These are phyloP conservation scores for Ganoderma multipileum DNA, from an alignment of 1,284 basidiomycete species.

Conservation along the genomic window DNA sequence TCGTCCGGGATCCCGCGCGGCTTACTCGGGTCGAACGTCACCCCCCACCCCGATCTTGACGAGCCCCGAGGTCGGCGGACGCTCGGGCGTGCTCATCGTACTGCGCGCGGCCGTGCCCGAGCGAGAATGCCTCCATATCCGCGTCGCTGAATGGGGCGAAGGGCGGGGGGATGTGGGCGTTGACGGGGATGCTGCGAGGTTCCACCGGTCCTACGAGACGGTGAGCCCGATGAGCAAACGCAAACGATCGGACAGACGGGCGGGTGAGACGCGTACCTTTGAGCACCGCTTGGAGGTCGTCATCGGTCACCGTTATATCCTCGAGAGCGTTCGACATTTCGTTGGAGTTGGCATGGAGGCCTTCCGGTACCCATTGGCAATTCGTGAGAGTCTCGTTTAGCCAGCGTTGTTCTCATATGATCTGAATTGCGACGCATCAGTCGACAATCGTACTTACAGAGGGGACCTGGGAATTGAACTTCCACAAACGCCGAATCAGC, in stretches of 20 bases:
- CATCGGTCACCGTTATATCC: conserved; percentile 51
- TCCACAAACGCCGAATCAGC: not conserved
- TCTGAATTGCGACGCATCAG: conserved; percentile 46
- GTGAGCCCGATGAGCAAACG: not conserved
- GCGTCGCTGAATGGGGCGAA: conserved; percentile 27
- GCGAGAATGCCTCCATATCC: conserved; percentile 40
- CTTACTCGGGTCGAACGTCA: conserved; percentile 56
- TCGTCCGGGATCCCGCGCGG: conserved; percentile 60
- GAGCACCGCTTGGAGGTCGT: conserved; percentile 62
- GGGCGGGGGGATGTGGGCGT: conserved; percentile 54
- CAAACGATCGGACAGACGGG: not conserved
- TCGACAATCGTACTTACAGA: conserved; percentile 58
- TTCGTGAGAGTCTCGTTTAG: conserved; percentile 70
- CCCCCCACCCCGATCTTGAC: conserved; percentile 63
- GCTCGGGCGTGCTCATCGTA: conserved; percentile 63
- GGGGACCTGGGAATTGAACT: conserved; percentile 54
- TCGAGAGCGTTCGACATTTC: conserved; percentile 5
- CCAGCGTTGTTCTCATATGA: conserved; percentile 82
- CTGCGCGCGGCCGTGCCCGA: conserved; percentile 44
- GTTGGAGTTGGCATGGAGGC: conserved; percentile 37
- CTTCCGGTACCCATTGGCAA: conserved; percentile 66
- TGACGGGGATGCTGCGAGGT: conserved; percentile 68
- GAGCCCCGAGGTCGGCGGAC: conserved; percentile 63
- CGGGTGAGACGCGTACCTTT: conserved; percentile 56
- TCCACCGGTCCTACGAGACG: conserved; percentile 50